Evolutionary conservation across 805 yeast species (phyloP), one percentile per base, ranked within the genome.

Genomic region (Candida qinlingensis): DNA sequence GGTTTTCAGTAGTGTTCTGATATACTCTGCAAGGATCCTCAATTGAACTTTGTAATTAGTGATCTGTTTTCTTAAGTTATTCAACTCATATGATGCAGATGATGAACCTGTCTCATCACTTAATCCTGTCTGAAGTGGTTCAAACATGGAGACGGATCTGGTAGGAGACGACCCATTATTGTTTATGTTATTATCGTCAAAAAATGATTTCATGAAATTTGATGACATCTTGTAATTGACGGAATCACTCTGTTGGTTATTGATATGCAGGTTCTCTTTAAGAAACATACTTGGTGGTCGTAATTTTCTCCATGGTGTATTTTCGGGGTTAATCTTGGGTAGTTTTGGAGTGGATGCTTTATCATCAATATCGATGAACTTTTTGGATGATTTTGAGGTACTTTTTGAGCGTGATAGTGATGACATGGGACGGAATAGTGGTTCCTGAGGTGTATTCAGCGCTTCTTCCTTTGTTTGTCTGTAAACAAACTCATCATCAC

Each of bases 31-130:
- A 8, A 70, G 48, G 0, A 71, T 57, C 27, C 62, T 54, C 4
- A 65, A 60, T 45, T 64, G 70, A 26, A 66, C 62, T 49, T 70
- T 73, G 36, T 74, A 66, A 10, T 67, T 65, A 9, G 74, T 74
- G 11, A 78, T 52, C 44, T 75, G 73, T 42, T 62, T 61, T 44
- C 69, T 62, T 41, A 77, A 51, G n/a, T 62, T 61, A 46, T 70
- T 71, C 30, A 71, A 53, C 49, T 71, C 76, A 25, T 38, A 37
- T 0, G 52, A 19, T 1, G 50, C 52, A 19, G 57, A 50, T 6
- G 58, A 45, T 7, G 59, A 48, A 0, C 46, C 51, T 3, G 48
- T 44, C 3, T 53, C 51, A 10, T 47, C 49, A 4, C 49, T 47
- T 4, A 49, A 40, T 13, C 47, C 46, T 3, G 46, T 44, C 4